Percentiles rank a stretch among this genome's conserved stretches.
Evolutionary conservation across 2,329 filamentous ascomycete species (phyloP).

Genomic region (Fusarium sp.): DNA sequence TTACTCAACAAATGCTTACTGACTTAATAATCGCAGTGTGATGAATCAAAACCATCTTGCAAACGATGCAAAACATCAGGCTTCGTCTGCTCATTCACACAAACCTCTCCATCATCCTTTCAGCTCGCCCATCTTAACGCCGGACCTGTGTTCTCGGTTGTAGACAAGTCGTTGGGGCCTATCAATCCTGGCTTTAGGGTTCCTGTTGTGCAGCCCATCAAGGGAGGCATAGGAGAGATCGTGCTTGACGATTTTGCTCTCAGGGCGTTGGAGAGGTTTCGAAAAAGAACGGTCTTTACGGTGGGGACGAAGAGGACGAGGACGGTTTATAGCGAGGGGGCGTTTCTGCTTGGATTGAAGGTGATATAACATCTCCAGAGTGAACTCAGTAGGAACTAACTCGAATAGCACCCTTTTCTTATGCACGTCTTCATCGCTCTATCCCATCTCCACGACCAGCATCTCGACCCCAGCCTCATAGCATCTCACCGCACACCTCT

Average conservation of each 20-base stretch:
- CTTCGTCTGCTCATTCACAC: constrained; percentile 60
- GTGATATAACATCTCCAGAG: constrained; percentile 42
- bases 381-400: not conserved
- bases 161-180: constrained; percentile 16
- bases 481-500: constrained; percentile 48
- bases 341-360: constrained; percentile 52
- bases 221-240: constrained; percentile 37
- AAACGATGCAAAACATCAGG: constrained; percentile 59
- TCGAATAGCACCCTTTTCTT: constrained; percentile 59
- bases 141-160: constrained; percentile 20
- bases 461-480: constrained; percentile 46
- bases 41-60: constrained; percentile 63
- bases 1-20: not conserved
- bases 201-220: constrained; percentile 42
- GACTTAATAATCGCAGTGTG: constrained; percentile 56
- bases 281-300: constrained; percentile 55
- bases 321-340: constrained; percentile 50
- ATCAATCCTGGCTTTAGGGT: constrained; percentile 34
- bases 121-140: constrained; percentile 36
- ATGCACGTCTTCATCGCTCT: constrained; percentile 65
- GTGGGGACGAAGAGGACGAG: constrained; percentile 50
- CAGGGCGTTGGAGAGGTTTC: constrained; percentile 55
- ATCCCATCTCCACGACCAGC: constrained; percentile 64
- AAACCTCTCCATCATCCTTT: constrained; percentile 30
- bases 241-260: constrained; percentile 49